Conservation (phyloP, 345 rosid genomes). For the Eucalyptus grandis region DNA sequence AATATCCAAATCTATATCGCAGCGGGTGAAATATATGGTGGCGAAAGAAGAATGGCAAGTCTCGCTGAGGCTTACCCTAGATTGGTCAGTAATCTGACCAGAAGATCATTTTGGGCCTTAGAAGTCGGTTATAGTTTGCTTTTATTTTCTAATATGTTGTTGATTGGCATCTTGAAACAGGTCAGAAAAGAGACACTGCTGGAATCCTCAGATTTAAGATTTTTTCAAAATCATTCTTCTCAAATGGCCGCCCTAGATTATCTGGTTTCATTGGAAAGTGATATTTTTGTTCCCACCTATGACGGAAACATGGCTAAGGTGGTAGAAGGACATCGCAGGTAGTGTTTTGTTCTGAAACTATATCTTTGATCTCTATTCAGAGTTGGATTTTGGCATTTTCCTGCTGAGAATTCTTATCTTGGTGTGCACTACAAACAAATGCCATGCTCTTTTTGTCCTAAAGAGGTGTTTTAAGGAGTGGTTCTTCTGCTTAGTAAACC, state of each 20-base stretch:
- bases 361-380: background rate
- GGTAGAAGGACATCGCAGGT: slow-evolving; percentile 42
- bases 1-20: slow-evolving; percentile 35
- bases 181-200: slow-evolving; percentile 23
- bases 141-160: background rate
- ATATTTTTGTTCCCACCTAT: slow-evolving; percentile 22
- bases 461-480: background rate
- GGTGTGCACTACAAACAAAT: background rate
- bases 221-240: slow-evolving; percentile 20
- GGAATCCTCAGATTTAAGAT: slow-evolving; percentile 7
- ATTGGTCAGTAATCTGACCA: slow-evolving; percentile 14
- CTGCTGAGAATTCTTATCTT: background rate
- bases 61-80: slow-evolving; percentile 22
- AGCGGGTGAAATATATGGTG: slow-evolving; percentile 43
- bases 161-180: slow-evolving; percentile 17
- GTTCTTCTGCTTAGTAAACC: background rate
- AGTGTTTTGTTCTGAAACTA: background rate
- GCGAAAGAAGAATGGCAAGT: slow-evolving; percentile 20
- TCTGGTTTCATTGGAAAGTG: slow-evolving; percentile 26
- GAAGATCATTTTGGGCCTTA: background rate
- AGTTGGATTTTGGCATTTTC: background rate
- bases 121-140: background rate
- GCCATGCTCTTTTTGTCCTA: background rate
- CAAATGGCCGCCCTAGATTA: slow-evolving; percentile 44
- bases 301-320: slow-evolving; percentile 19